Evolutionary conservation across 495 filamentous ascomycete species (phyloP), one percentile per base, ranked within the genome.

Genomic region (Chaetomium fimeti): DNA sequence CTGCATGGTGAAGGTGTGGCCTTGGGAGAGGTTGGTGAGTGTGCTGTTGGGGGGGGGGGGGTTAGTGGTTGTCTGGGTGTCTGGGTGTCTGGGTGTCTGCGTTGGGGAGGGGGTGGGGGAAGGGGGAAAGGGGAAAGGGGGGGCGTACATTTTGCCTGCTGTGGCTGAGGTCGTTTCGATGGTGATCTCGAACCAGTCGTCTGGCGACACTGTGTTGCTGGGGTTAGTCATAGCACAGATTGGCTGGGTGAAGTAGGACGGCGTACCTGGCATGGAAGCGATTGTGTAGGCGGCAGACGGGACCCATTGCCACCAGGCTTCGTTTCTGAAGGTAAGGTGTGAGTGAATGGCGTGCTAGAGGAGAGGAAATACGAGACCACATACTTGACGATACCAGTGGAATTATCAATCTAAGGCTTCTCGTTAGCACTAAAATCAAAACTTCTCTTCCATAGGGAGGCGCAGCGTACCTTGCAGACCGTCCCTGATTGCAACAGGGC

Each of bases 251-350:
- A 56, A 28, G 12, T 11, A 3, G 20, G 29, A 11, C 11, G 9
- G 61, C 64, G 25, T 65, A 62, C 72, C 66, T 53, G 73, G 68
- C 54, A 75, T 38, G 3, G 65, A 57, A 0, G 68, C 15, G 57
- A 75, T 68, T 9, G 68, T 69, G 28, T 61, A 69, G 0, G 70
- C 63, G 1, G 43, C 58, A 0, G 52, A 59, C 0, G 73, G 73
- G 0, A 69, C 51, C 73, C 73, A 75, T 55, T 75, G 72, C 68
- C 70, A 75, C 70, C 70, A 74, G 0, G 69, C 68, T 52, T 71
- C 61, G 58, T 74, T 55, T 57, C 70, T 71, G 22, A 22, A 11
- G 7, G 1, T n/a, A 0, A 38, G 12, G 1, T 4, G 38, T 64
- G 0, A 57, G 54, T 57, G 32, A 9, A 11, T 48, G 29, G 5